A percentile compares a stretch with the other conserved stretches of the same genome.
phyloP scores from a whole-genome alignment of 2,329 filamentous ascomycete species.

The Coleophoma eucalyptorum region DNA sequence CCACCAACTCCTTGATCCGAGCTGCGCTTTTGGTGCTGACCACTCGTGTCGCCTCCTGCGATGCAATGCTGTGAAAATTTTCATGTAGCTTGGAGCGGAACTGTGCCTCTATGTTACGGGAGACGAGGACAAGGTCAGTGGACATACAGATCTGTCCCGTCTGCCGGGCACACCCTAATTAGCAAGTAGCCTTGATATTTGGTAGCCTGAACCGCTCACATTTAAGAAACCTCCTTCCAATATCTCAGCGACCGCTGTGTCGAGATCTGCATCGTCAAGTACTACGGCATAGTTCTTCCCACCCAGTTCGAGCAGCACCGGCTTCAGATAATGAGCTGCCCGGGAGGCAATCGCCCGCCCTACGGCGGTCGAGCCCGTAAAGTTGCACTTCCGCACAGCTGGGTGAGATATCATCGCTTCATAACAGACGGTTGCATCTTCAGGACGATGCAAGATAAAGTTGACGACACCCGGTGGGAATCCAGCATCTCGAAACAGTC shows the following conservation, averaged over 20 bases:
- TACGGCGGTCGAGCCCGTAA: constrained; percentile 39
- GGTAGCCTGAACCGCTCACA: constrained; percentile 15
- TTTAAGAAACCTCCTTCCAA: constrained; percentile 25
- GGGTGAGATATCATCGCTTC: constrained; percentile 32
- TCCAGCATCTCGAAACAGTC: constrained; percentile 35
- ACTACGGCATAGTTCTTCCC: constrained; percentile 42
- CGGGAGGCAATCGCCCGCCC: constrained; percentile 35
- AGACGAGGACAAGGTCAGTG: constrained; percentile 29
- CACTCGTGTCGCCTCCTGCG: background rate
- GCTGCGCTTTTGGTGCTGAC: constrained; percentile 1
- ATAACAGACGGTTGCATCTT: constrained; percentile 30
- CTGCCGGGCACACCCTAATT: too few relatives aligned
- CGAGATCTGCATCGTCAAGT: constrained; percentile 39
- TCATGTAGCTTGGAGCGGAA: constrained; percentile 2
- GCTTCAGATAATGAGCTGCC: constrained; percentile 38
- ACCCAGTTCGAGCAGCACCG: constrained; percentile 42
- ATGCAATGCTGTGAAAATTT: background rate
- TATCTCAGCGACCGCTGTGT: constrained; percentile 16
- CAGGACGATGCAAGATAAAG: constrained; percentile 26
- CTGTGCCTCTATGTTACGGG: background rate
- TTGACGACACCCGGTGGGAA: constrained; percentile 38
- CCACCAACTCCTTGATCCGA: constrained; percentile 1
- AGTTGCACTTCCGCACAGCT: constrained; percentile 36
- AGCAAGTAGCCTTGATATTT: too few relatives aligned
- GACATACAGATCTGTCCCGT: constrained; percentile 32